Evolutionary conservation across 345 rosid species (phyloP).

Genomic region (Diplotaxis tenuifolia): DNA sequence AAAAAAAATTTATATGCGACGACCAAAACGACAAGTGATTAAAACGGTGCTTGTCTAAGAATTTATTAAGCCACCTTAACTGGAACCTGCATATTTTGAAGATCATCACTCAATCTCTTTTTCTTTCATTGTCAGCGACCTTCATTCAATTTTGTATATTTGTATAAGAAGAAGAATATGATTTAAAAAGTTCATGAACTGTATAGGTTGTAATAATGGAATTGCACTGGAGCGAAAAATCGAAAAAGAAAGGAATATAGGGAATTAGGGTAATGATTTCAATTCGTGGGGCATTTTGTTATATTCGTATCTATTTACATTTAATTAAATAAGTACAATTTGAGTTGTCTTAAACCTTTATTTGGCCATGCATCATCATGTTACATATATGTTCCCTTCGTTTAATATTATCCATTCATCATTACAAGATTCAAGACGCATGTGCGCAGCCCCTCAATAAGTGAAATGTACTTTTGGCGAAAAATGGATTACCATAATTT

Average conservation of each 20-base stretch:
- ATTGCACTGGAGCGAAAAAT: not conserved
- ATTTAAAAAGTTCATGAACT: not conserved
- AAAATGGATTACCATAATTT: no score
- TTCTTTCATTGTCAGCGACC: not conserved
- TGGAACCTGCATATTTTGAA: slow-evolving; percentile 15
- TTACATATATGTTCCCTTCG: slow-evolving; percentile 29
- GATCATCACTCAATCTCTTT: not conserved
- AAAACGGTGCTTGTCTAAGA: not conserved
- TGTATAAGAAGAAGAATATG: not conserved
- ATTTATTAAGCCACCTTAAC: not conserved
- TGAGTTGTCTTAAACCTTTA: slow-evolving; percentile 35
- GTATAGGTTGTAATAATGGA: slow-evolving; percentile 22
- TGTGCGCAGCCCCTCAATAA: slow-evolving; percentile 31
- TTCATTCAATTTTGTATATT: not conserved
- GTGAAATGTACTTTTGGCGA: slow-evolving; percentile 18
- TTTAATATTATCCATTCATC: slow-evolving; percentile 33
- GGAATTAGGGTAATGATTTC: slow-evolving; percentile 34
- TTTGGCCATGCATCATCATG: slow-evolving; percentile 41
- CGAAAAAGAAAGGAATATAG: slow-evolving; percentile 8
- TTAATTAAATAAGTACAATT: slow-evolving; percentile 1
- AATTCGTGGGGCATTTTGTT: slow-evolving; percentile 36
- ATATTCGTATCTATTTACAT: slow-evolving; percentile 17
- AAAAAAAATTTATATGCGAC: no score
- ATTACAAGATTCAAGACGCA: slow-evolving; percentile 30
- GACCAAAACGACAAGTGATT: slow-evolving; percentile 16